phyloP scores from a whole-genome alignment of 1,139 yeast species.

The Saccharomyces hybrid region DNA sequence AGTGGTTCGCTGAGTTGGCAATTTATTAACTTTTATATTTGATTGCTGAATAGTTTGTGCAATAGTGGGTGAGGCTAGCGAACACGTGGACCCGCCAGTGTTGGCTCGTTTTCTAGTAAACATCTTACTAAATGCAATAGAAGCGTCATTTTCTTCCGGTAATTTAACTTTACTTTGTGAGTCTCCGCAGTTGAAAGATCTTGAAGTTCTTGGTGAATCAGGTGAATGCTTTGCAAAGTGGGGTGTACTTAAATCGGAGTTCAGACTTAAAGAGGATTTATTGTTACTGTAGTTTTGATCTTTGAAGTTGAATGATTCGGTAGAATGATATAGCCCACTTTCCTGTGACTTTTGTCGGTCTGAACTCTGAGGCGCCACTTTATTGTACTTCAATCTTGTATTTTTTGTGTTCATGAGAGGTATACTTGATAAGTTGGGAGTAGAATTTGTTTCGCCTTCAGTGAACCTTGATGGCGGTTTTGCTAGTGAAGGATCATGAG shows the following conservation, averaged over 20 bases:
- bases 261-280: neutral
- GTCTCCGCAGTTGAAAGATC: neutral
- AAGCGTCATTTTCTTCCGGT: conserved; percentile 31
- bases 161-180: neutral
- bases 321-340: neutral
- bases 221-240: neutral
- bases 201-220: neutral
- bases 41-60: conserved; percentile 3
- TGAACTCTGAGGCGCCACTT: neutral
- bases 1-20: conserved; percentile 17
- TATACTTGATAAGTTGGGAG: neutral
- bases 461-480: conserved; percentile 6
- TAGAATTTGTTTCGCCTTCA: neutral
- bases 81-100: conserved; percentile 26
- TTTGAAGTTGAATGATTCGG: neutral
- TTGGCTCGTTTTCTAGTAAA: conserved; percentile 29
- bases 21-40: conserved; percentile 4
- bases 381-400: neutral
- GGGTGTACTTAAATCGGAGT: neutral
- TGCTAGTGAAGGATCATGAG: conserved; percentile 14
- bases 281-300: neutral
- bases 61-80: conserved; percentile 5
- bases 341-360: neutral
- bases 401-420: neutral
- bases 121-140: conserved; percentile 31